phyloP scores from a whole-genome alignment of 2,329 filamentous ascomycete genomes.

The Ilyonectria mors-panacis region DNA sequence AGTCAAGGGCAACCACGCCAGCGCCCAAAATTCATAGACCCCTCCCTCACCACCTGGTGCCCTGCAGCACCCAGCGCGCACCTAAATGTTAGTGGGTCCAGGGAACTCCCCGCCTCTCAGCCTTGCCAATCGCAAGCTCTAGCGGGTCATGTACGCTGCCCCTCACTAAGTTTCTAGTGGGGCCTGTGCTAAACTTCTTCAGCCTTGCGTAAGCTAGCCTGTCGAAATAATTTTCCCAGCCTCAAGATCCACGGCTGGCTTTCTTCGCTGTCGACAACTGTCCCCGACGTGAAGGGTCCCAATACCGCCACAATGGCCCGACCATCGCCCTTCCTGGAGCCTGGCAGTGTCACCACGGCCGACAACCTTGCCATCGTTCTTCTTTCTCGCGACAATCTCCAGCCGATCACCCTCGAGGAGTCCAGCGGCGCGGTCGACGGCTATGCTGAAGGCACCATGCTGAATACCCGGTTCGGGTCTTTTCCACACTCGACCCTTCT shows the following conservation, averaged over 20 bases:
- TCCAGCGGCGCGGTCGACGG: conserved; percentile 76
- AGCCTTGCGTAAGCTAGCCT: conserved; percentile 29
- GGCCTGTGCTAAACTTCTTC: conserved; percentile 20
- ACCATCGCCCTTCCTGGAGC: conserved; percentile 84
- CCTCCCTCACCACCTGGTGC: conserved; percentile 19
- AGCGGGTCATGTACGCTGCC: conserved; percentile 22
- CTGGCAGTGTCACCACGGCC: conserved; percentile 72
- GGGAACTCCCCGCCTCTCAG: conserved; percentile 28
- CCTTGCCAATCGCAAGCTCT: conserved; percentile 25
- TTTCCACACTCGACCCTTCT: conserved; percentile 86
- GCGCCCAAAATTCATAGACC: conserved; percentile 24
- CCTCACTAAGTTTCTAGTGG: conserved; percentile 33
- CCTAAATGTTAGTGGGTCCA: conserved; percentile 21
- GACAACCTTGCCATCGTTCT: conserved; percentile 86
- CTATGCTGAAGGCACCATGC: conserved; percentile 82
- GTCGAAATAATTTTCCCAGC: conserved; percentile 33
- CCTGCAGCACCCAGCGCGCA: conserved; percentile 17
- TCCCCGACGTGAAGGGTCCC: conserved; percentile 5
- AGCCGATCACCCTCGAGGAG: conserved; percentile 79
- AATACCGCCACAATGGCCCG: conserved; percentile 52
- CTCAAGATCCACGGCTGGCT: conserved; percentile 8
- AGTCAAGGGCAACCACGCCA: conserved; percentile 13
- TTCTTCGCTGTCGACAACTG: background rate
- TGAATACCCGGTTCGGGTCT: conserved; percentile 95
- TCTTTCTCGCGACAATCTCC: conserved; percentile 87